Conservation (phyloP, 768 basidiomycete genomes). For the Nidularia sp. region DNA sequence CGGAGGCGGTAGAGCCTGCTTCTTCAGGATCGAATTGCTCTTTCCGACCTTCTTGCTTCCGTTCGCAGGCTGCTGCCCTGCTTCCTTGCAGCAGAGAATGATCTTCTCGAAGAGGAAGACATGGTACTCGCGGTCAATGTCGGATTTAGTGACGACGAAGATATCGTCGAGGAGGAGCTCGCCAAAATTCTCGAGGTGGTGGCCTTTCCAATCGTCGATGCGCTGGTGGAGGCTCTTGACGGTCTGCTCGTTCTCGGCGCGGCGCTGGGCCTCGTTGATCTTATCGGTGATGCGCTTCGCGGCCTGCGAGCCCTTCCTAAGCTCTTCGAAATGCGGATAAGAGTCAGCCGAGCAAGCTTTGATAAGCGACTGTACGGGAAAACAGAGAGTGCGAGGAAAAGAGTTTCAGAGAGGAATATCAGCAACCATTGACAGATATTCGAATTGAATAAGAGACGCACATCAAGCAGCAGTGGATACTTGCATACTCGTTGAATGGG, state of each 20-base stretch:
- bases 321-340: slow-evolving; percentile 74
- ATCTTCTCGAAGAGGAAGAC: slow-evolving; percentile 99
- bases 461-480: slow-evolving; percentile 92
- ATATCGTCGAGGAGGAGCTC: slow-evolving; percentile 92
- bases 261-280: slow-evolving; percentile 93
- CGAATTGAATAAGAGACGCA: slow-evolving; percentile 30
- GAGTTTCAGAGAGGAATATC: slow-evolving; percentile 6
- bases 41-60: slow-evolving; percentile 71
- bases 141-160: slow-evolving; percentile 93
- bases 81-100: slow-evolving; percentile 97
- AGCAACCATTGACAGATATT: slow-evolving; percentile 8
- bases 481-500: slow-evolving; percentile 98
- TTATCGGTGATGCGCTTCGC: slow-evolving; percentile 92
- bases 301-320: slow-evolving; percentile 78
- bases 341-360: slow-evolving; percentile 62
- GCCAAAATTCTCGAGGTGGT: slow-evolving; percentile 92
- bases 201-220: slow-evolving; percentile 99
- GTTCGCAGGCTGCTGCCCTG: slow-evolving; percentile 50
- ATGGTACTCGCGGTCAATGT: slow-evolving; percentile 95
- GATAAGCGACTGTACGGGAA: slow-evolving; percentile 54
- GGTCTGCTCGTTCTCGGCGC: slow-evolving; percentile 87
- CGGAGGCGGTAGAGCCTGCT: slow-evolving; percentile 52
- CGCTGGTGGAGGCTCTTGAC: slow-evolving; percentile 81
- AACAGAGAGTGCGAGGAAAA: slow-evolving; percentile 1
- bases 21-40: slow-evolving; percentile 87